phyloP scores from a whole-genome alignment of 169 alveolate species.

The Plasmodium sp. region DNA sequence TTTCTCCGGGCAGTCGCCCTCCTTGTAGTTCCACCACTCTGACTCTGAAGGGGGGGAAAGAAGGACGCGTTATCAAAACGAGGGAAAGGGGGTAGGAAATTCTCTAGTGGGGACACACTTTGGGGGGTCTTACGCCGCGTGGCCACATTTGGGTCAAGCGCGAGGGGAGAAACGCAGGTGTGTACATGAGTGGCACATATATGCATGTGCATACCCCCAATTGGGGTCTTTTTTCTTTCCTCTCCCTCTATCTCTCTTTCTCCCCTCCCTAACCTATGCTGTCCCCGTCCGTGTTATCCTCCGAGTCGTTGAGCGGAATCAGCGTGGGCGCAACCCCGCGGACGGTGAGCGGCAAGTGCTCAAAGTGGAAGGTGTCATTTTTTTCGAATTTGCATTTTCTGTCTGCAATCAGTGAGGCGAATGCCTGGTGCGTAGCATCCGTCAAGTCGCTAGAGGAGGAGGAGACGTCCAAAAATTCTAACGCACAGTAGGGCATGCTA shows the following conservation, averaged over 20 bases:
- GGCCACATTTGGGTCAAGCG: neutral
- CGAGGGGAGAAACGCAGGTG: neutral
- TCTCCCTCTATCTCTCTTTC: neutral
- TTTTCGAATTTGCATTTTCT: slow-evolving; percentile 22
- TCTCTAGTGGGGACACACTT: neutral
- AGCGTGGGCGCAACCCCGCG: slow-evolving; percentile 49
- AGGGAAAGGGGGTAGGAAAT: neutral
- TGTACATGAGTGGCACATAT: neutral
- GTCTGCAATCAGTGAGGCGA: neutral
- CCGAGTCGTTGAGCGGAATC: slow-evolving; percentile 35
- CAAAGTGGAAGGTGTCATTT: slow-evolving; percentile 7
- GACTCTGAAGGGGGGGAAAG: slow-evolving; percentile 11
- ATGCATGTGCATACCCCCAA: neutral
- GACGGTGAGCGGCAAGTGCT: slow-evolving; percentile 26
- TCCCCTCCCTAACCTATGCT: slow-evolving; percentile 6
- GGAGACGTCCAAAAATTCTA: slow-evolving; percentile 49
- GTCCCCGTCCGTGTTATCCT: slow-evolving; percentile 34
- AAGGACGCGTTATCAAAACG: neutral
- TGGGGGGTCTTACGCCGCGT: neutral
- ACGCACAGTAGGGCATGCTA: slow-evolving; percentile 9
- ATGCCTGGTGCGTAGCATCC: slow-evolving; percentile 19
- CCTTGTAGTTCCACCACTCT: slow-evolving; percentile 57
- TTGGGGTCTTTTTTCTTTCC: neutral
- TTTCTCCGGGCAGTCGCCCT: neutral
- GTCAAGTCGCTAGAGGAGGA: slow-evolving; percentile 15